These are phyloP conservation scores for Parastagonospora nodorum DNA, from an alignment of 2,329 filamentous ascomycete genomes.

Conservation along the genomic window DNA sequence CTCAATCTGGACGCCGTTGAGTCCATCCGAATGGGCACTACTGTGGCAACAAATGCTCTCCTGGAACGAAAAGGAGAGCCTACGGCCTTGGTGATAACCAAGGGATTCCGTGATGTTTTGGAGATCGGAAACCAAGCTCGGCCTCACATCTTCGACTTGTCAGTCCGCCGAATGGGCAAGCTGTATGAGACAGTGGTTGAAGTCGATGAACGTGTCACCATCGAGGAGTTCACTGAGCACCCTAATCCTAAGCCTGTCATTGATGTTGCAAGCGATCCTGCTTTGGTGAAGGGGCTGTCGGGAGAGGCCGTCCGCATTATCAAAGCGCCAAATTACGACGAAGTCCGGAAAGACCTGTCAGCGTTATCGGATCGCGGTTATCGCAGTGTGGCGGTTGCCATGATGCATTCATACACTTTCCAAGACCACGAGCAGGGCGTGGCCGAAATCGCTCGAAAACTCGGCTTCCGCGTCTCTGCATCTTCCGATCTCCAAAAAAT, in stretches of 20 bases:
- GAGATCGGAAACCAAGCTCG: slow-evolving; percentile 31
- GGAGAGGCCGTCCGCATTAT: slow-evolving; percentile 24
- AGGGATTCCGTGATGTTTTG: slow-evolving; percentile 26
- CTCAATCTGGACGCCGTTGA: slow-evolving; percentile 25
- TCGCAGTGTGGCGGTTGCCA: slow-evolving; percentile 43
- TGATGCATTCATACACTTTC: slow-evolving; percentile 42
- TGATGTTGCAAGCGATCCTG: no score
- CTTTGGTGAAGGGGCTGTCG: slow-evolving; percentile 16
- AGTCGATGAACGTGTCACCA: slow-evolving; percentile 29
- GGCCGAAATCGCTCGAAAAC: slow-evolving; percentile 31
- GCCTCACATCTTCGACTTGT: slow-evolving; percentile 31
- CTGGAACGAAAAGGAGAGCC: slow-evolving; percentile 20
- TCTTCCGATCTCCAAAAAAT: slow-evolving; percentile 21
- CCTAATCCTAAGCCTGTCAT: no score
- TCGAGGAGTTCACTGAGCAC: slow-evolving; percentile 26
- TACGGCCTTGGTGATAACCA: slow-evolving; percentile 23
- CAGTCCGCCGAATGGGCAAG: slow-evolving; percentile 22
- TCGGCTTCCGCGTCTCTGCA: slow-evolving; percentile 36
- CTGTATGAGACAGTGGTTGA: slow-evolving; percentile 25
- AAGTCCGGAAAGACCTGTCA: slow-evolving; percentile 17
- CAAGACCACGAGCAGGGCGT: slow-evolving; percentile 36
- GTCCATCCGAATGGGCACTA: slow-evolving; percentile 27
- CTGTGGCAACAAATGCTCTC: slow-evolving; percentile 31
- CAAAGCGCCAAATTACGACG: slow-evolving; percentile 10
- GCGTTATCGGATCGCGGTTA: slow-evolving; percentile 40